Percentiles rank a stretch among this genome's conserved stretches.
These are phyloP conservation scores for Sicyos edulis DNA, from an alignment of 306 rosid species.

Conservation along the genomic window DNA sequence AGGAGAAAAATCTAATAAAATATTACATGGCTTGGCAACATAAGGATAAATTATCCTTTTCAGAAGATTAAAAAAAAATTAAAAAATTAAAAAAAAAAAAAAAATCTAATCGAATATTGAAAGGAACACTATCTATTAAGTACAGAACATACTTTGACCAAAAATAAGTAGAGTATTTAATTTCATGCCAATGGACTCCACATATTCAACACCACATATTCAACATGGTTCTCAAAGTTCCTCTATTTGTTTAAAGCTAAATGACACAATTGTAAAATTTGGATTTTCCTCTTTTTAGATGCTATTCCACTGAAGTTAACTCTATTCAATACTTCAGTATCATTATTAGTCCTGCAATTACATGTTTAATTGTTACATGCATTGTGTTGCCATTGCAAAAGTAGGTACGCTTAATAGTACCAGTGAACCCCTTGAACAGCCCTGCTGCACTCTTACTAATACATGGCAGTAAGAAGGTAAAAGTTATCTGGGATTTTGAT, in stretches of 20 bases:
- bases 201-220: background rate
- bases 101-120: no score
- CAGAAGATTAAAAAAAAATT: background rate
- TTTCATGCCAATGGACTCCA: background rate
- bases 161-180: background rate
- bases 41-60: slow-evolving; percentile 7
- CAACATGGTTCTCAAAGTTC: background rate
- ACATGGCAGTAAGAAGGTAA: slow-evolving; percentile 16
- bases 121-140: background rate
- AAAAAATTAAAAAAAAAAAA: background rate
- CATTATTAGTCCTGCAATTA: slow-evolving; percentile 2
- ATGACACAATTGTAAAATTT: background rate
- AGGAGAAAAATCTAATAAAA: background rate
- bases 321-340: no score
- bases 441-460: slow-evolving; percentile 8
- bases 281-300: background rate
- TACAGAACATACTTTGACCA: background rate
- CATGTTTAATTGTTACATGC: slow-evolving; percentile 8
- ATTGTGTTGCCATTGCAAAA: slow-evolving; percentile 3
- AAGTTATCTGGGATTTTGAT: slow-evolving; percentile 18
- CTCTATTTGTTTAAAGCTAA: background rate
- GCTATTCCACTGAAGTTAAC: no score
- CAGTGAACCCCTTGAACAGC: slow-evolving; percentile 16
- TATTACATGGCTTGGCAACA: no score
- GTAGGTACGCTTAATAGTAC: slow-evolving; percentile 9